phyloP scores from a whole-genome alignment of 2,329 filamentous ascomycete species.

The Didymella exigua region DNA sequence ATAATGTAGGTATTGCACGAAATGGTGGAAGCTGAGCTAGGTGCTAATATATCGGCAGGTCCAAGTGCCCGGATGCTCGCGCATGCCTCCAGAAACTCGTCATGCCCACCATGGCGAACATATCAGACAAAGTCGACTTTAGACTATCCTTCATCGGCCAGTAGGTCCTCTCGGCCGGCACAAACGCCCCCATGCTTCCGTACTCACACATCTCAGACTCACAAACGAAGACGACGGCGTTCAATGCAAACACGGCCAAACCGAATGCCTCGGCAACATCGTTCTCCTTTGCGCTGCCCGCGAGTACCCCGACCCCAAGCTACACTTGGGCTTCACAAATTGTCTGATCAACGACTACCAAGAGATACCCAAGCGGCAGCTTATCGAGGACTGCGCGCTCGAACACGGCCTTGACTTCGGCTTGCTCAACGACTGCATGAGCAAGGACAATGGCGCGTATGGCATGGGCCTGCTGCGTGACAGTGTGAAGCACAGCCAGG shows the following conservation, averaged over 20 bases:
- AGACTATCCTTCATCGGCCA: conserved; percentile 86
- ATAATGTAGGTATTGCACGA: conserved; percentile 68
- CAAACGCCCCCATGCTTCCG: background rate
- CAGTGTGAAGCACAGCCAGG: conserved; percentile 68
- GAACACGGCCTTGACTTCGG: conserved; percentile 89
- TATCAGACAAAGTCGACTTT: conserved; percentile 87
- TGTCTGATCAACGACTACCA: conserved; percentile 79
- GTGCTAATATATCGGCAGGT: conserved; percentile 28
- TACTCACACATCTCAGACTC: conserved; percentile 52
- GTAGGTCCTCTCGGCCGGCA: conserved; percentile 52
- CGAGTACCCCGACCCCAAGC: conserved; percentile 83
- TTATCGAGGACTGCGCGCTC: conserved; percentile 85
- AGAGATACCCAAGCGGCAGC: conserved; percentile 75
- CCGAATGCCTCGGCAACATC: conserved; percentile 93
- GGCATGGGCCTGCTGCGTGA: conserved; percentile 70
- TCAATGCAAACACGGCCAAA: conserved; percentile 84
- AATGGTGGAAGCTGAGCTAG: background rate
- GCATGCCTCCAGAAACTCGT: conserved; percentile 82
- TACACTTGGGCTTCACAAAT: conserved; percentile 90
- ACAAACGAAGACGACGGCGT: conserved; percentile 79
- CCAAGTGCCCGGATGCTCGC: conserved; percentile 88
- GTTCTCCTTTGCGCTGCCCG: conserved; percentile 87
- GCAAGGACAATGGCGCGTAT: conserved; percentile 73
- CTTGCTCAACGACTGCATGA: conserved; percentile 80
- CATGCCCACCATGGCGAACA: conserved; percentile 82